Percentiles rank a stretch among this genome's conserved stretches.
Conservation (phyloP, 768 basidiomycete species). For the Mycena pura region DNA sequence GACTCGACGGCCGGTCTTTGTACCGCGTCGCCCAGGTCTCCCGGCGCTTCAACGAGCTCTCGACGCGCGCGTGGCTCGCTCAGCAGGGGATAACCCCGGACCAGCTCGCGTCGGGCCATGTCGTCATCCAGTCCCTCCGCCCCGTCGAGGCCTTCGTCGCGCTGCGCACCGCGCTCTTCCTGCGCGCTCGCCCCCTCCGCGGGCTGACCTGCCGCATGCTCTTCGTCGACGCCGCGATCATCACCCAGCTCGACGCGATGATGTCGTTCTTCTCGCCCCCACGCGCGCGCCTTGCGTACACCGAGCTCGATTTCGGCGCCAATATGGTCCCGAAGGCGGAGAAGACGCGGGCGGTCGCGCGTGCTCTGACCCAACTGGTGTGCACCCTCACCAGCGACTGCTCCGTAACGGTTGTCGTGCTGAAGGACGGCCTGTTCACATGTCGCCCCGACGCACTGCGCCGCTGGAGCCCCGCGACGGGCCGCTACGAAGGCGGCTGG, state of each 20-base stretch:
- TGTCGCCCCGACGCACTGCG: slow-evolving; percentile 13
- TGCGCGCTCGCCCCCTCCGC: neutral
- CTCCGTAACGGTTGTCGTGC: slow-evolving; percentile 1
- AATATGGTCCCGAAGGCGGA: slow-evolving; percentile 3
- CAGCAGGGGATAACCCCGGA: slow-evolving; percentile 3
- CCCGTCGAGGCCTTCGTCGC: slow-evolving; percentile 5
- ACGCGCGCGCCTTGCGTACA: neutral
- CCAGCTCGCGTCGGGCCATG: neutral
- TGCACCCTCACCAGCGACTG: neutral
- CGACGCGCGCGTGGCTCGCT: slow-evolving; percentile 3
- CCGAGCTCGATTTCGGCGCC: neutral
- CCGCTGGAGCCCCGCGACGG: slow-evolving; percentile 14
- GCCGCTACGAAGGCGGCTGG: slow-evolving; percentile 5
- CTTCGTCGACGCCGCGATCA: neutral
- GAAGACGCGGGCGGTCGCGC: neutral
- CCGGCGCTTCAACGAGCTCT: slow-evolving; percentile 16
- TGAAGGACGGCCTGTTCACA: slow-evolving; percentile 16
- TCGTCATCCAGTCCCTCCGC: neutral
- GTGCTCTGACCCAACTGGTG: neutral
- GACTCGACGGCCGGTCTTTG: slow-evolving; percentile 8
- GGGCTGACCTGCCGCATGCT: neutral
- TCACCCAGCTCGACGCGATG: neutral
- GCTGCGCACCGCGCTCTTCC: slow-evolving; percentile 1
- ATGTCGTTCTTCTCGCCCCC: slow-evolving; percentile 1
- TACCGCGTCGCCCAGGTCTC: slow-evolving; percentile 11